Evolutionary conservation across 495 filamentous ascomycete genomes (phyloP).

Genomic region (Cercophora newfieldiana): DNA sequence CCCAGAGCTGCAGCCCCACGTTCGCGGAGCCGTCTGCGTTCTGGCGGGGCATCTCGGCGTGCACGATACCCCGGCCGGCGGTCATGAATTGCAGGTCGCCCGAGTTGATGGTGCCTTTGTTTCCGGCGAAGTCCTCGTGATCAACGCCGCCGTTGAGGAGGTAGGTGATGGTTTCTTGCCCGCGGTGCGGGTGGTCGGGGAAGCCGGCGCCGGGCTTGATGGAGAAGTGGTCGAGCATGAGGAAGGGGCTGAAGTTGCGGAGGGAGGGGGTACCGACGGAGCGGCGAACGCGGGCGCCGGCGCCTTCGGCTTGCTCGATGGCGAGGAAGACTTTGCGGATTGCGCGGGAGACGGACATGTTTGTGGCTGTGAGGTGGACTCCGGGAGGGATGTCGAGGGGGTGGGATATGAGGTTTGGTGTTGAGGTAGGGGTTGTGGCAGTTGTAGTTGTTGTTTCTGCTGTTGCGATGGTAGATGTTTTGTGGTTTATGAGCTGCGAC

Average conservation of each 20-base stretch:
- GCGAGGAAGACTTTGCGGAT: conserved; percentile 83
- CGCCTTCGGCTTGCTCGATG: conserved; percentile 84
- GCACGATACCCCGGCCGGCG: conserved; percentile 87
- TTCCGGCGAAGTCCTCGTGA: conserved; percentile 94
- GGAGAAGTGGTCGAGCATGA: conserved; percentile 96
- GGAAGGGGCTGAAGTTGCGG: conserved; percentile 86
- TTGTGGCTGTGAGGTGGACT: conserved; percentile 33
- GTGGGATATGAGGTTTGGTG: not conserved
- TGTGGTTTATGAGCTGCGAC: not conserved
- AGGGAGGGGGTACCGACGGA: conserved; percentile 84
- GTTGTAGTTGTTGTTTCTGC: not conserved
- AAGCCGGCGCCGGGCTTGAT: conserved; percentile 73
- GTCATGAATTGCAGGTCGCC: conserved; percentile 99
- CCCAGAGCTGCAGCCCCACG: conserved; percentile 92
- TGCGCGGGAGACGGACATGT: conserved; percentile 69
- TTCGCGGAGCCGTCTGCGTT: conserved; percentile 74
- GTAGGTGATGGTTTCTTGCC: conserved; percentile 86
- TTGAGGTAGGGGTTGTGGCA: not conserved
- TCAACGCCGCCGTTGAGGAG: conserved; percentile 80
- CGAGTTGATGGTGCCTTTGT: conserved; percentile 77
- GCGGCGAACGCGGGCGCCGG: conserved; percentile 82
- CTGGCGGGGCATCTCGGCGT: conserved; percentile 92
- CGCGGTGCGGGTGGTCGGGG: conserved; percentile 44
- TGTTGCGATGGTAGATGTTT: not conserved
- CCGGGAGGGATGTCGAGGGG: conserved; percentile 9